These are phyloP conservation scores for Wolfiporia cocos DNA, from an alignment of 1,284 basidiomycete species.

Conservation along the genomic window DNA sequence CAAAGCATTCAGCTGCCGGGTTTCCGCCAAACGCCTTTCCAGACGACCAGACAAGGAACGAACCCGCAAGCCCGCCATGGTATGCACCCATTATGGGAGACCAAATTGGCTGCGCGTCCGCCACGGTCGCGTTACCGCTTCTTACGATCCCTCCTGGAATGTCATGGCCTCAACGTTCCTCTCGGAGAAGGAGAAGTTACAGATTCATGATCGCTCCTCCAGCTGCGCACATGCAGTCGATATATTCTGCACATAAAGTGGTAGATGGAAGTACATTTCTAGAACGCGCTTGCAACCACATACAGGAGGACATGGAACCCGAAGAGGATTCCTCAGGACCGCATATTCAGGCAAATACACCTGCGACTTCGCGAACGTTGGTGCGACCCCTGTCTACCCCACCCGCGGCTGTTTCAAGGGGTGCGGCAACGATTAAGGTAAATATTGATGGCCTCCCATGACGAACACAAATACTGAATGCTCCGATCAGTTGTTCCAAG, in stretches of 20 bases:
- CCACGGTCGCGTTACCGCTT: too few species aligned
- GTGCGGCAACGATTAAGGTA: slow-evolving; percentile 11
- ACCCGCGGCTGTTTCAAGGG: slow-evolving; percentile 10
- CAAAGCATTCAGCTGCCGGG: background rate
- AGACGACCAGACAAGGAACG: background rate
- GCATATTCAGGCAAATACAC: background rate
- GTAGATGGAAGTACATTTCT: slow-evolving; percentile 1
- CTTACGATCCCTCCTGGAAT: too few species aligned
- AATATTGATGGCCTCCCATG: slow-evolving; percentile 1
- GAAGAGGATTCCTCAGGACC: background rate
- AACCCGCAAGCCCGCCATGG: too few species aligned
- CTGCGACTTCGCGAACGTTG: slow-evolving; percentile 6
- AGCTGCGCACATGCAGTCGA: background rate
- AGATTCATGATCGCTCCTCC: slow-evolving; percentile 1
- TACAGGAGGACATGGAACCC: too few species aligned
- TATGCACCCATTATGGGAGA: too few species aligned
- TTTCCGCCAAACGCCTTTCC: background rate
- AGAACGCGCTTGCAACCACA: background rate
- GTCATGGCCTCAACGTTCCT: too few species aligned
- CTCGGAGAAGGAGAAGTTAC: too few species aligned
- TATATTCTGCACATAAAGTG: slow-evolving; percentile 2
- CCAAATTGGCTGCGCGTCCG: too few species aligned
- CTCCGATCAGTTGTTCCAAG: slow-evolving; percentile 21
- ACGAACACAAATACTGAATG: too few species aligned
- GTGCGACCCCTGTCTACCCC: slow-evolving; percentile 19